phyloP scores from a whole-genome alignment of 805 yeast genomes.

The Barnettozyma vustinii region DNA sequence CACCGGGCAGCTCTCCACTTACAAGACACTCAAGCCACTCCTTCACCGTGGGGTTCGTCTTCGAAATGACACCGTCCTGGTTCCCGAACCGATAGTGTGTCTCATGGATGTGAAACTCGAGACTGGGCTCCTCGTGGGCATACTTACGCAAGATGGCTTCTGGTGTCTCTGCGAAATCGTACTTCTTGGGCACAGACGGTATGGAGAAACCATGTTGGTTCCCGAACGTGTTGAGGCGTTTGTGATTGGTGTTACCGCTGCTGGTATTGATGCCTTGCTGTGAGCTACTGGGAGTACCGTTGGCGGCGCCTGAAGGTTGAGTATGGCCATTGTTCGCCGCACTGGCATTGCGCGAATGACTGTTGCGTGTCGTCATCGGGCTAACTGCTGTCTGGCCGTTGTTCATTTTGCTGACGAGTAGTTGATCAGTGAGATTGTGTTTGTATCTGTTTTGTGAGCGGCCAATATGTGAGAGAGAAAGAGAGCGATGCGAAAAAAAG shows the following conservation, averaged over 20 bases:
- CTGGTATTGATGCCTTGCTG: background rate
- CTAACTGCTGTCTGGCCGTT: conserved; percentile 5
- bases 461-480: background rate
- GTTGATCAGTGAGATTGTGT: background rate
- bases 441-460: too few species aligned
- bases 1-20: conserved; percentile 79
- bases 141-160: conserved; percentile 73
- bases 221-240: conserved; percentile 23
- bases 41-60: conserved; percentile 68
- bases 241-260: conserved; percentile 15
- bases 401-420: background rate
- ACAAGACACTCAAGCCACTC: conserved; percentile 78
- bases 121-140: conserved; percentile 69
- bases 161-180: conserved; percentile 63
- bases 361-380: background rate
- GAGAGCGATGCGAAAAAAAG: background rate
- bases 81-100: conserved; percentile 89
- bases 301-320: background rate
- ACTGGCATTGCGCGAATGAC: background rate
- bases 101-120: conserved; percentile 87
- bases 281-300: background rate
- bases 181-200: conserved; percentile 34
- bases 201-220: conserved; percentile 23
- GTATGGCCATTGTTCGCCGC: background rate
- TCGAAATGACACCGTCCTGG: conserved; percentile 83